A percentile compares a stretch with the other conserved stretches of the same genome.
phyloP scores from a whole-genome alignment of 352 stramenopile species.

The Pythium guiyangense region DNA sequence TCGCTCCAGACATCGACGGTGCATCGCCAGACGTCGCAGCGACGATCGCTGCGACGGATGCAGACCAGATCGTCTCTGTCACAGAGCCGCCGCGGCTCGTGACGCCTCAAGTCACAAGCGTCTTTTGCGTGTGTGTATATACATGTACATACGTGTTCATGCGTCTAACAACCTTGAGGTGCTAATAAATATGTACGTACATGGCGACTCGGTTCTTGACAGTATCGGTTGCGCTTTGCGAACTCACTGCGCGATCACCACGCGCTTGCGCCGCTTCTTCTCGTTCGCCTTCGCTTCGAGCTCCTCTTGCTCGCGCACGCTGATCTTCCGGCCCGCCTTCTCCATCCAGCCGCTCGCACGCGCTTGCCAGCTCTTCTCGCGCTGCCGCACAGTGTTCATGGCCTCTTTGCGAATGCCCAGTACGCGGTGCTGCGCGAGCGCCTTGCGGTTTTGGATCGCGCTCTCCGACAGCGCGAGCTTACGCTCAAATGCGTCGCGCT shows the following conservation, averaged over 20 bases:
- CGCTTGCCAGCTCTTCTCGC: conserved; percentile 84
- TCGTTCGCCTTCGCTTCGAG: conserved; percentile 64
- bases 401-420: conserved; percentile 75
- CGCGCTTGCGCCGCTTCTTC: conserved; percentile 66
- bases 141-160: too few relatives aligned
- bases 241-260: conserved; percentile 30
- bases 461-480: conserved; percentile 70
- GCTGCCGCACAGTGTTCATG: conserved; percentile 52
- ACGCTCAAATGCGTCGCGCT: conserved; percentile 70
- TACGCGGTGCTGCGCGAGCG: conserved; percentile 68
- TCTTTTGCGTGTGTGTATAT: too few relatives aligned
- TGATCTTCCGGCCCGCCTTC: conserved; percentile 82
- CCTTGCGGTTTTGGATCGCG: conserved; percentile 66
- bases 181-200: too few relatives aligned
- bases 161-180: too few relatives aligned
- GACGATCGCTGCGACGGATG: too few relatives aligned
- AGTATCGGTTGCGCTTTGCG: too few relatives aligned
- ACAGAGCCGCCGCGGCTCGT: too few relatives aligned
- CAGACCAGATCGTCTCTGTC: too few relatives aligned
- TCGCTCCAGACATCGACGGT: too few relatives aligned
- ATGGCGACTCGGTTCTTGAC: too few relatives aligned
- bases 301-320: conserved; percentile 90
- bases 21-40: too few relatives aligned
- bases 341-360: conserved; percentile 83
- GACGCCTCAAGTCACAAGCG: too few relatives aligned